Percentiles rank a stretch among this genome's conserved stretches.
phyloP scores from a whole-genome alignment of 805 yeast genomes.

The Candida ficus region DNA sequence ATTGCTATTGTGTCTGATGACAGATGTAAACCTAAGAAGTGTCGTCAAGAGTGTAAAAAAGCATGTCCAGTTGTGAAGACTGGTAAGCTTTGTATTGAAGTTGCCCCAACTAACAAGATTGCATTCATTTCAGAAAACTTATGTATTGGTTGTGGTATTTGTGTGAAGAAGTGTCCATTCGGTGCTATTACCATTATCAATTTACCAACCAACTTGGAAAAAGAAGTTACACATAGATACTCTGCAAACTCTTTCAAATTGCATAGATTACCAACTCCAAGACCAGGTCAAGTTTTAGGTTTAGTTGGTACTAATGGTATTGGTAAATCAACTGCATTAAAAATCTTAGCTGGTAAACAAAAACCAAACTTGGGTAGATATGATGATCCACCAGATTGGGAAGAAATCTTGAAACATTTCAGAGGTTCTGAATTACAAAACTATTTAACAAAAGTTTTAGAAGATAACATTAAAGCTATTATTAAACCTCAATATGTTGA shows the following conservation, averaged over 20 bases:
- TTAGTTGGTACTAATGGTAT: conserved; percentile 99
- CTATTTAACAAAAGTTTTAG: conserved; percentile 88
- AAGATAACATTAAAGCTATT: conserved; percentile 92
- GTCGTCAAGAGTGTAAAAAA: conserved; percentile 97
- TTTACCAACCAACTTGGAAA: conserved; percentile 90
- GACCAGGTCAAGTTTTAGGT: conserved; percentile 98
- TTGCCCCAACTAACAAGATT: conserved; percentile 81
- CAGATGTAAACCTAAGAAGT: conserved; percentile 96
- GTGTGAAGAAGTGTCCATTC: conserved; percentile 97
- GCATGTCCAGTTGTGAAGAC: conserved; percentile 98
- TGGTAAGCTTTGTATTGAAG: conserved; percentile 97
- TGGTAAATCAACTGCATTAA: conserved; percentile 95
- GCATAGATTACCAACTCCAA: conserved; percentile 95
- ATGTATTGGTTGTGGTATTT: conserved; percentile 99
- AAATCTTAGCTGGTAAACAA: conserved; percentile 94
- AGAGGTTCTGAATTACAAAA: conserved; percentile 98
- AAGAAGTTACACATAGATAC: conserved; percentile 93
- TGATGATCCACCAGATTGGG: conserved; percentile 98
- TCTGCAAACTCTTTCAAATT: conserved; percentile 96
- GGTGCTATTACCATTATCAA: conserved; percentile 96
- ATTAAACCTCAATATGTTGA: conserved; percentile 99
- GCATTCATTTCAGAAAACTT: conserved; percentile 91
- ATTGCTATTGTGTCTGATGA: conserved; percentile 94
- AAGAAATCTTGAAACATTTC: conserved; percentile 82
- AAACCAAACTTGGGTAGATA: conserved; percentile 93